Evolutionary conservation across 2,329 filamentous ascomycete species (phyloP), one percentile per base, ranked within the genome.

Genomic region (Trichoderma sp.): DNA sequence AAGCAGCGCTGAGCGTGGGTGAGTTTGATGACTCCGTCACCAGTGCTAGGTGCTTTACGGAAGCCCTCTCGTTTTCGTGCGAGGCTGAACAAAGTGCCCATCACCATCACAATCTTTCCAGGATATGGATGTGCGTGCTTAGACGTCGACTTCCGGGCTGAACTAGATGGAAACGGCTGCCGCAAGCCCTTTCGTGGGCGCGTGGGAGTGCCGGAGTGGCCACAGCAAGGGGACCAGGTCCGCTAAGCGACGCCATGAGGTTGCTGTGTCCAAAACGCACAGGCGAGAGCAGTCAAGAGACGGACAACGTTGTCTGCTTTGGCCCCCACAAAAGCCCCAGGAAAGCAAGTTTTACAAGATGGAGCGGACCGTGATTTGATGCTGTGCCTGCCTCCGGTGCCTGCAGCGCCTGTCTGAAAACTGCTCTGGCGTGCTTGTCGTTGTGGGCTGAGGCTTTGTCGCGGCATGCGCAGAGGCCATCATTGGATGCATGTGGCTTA

Each of bases 211-310:
- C 53, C 62, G 62, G 21, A 35, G 24, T 14, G 40, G 37, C 53
- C 35, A 40, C 52, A 35, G 62, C 35, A 47, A 57, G 53, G 62
- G 62, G 27, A 66, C 52, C 43, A 33, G 35, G 53, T 33, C 37
- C 37, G 62, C 53, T 66, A 66, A 66, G 62, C 62, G 62, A 66
- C 24, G 62, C 62, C 62, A 58, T 66, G 53, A 66, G 62, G 53
- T 35, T 29, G 53, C 35, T 29, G 49, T 64, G 49, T 64, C 33
- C 49, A 64, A 27, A 19, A 40, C 57, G 29, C 35, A n/a, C 35
- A 29, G 57, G 57, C 57, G 21, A 43, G 57, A 59, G 35, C 35
- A 29, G 40, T n/a, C 21, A 24, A 16, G 21, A 55, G 33, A 40
- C 7, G 47, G 8, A 49, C 52, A 27, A 35, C 33, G 33, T 35